Evolutionary conservation across 2,329 filamentous ascomycete genomes (phyloP), one percentile per base, ranked within the genome.

Genomic region (Ceratocystis albifundus): DNA sequence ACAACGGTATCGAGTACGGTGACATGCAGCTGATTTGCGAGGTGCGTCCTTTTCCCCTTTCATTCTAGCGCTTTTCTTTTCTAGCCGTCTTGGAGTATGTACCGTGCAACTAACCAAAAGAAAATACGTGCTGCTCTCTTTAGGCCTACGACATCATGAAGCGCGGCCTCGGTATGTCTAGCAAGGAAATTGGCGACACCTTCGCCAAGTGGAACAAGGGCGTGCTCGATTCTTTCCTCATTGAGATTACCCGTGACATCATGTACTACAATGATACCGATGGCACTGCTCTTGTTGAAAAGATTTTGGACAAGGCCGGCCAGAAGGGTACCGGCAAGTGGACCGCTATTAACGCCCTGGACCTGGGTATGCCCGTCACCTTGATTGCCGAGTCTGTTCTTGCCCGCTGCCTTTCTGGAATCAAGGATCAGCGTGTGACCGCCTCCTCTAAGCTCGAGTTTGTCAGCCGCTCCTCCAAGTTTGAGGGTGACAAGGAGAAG

Each of bases 1-100:
- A 99, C 88, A 99, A 99, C 81, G 94, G 94, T 85, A 99, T 99
- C 74, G 94, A 99, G 82, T 99, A 99, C 78, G 94, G 94, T 86
- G 94, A 99, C 82, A 99, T 99, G 94, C 94, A 99, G 84, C 85
- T 99, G 75, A 99, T 99, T 77, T 95, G 88, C 80, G 94, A 99
- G 87, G 93, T 96, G 80, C 73, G 53, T 46, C 3, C 1, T 45
- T 17, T 55, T 25, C 59, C 46, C 46, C 12, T 8, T 59, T 10
- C 50, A 36, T 20, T 12, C 45, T 62, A 62, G 55, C n/a, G 50
- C n/a, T 5, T 55, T 45, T 17, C n/a, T n/a, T 28, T 41, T 41
- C 12, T 1, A 41, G 36, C 36, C 15, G 10, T 15, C 36, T 41
- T 41, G 36, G 0, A 41, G 36, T 41, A 15, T 41, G 36, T 41